These are phyloP conservation scores for Cucumis hystrix DNA, from an alignment of 306 rosid genomes.

Conservation along the genomic window DNA sequence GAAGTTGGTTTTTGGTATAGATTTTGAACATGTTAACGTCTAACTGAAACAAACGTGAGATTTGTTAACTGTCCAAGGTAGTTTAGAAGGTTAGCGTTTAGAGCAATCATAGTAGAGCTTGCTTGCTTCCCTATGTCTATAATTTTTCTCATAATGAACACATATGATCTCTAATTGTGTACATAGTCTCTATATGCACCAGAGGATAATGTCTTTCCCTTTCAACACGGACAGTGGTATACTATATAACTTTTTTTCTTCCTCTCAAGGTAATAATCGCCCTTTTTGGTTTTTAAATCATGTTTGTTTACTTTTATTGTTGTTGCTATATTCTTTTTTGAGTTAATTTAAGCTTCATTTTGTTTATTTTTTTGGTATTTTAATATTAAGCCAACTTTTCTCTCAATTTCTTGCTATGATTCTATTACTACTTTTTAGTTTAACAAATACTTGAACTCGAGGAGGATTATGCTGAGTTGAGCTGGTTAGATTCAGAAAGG, in stretches of 20 bases:
- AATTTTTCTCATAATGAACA: not conserved
- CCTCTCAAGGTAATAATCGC: not conserved
- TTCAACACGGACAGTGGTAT: not conserved
- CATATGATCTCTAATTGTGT: not conserved
- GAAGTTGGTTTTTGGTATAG: not conserved
- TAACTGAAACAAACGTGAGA: not conserved
- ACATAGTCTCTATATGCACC: not conserved
- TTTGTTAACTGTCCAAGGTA: not conserved
- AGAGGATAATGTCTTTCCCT: not conserved
- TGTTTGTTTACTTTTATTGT: no score
- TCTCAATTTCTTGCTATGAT: no score
- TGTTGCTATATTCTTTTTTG: no score
- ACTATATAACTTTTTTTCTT: not conserved
- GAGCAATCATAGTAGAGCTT: not conserved
- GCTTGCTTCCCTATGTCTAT: not conserved
- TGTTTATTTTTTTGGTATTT: no score
- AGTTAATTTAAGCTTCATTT: no score
- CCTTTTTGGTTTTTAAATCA: not conserved
- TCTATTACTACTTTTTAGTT: no score
- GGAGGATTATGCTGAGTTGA: no score
- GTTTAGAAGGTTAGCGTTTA: not conserved
- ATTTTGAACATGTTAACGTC: not conserved
- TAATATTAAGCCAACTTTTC: no score
- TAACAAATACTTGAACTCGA: no score
- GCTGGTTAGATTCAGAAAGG: no score